Conservation (phyloP, 2,329 filamentous ascomycete genomes). For the Fusarium nodosum region DNA sequence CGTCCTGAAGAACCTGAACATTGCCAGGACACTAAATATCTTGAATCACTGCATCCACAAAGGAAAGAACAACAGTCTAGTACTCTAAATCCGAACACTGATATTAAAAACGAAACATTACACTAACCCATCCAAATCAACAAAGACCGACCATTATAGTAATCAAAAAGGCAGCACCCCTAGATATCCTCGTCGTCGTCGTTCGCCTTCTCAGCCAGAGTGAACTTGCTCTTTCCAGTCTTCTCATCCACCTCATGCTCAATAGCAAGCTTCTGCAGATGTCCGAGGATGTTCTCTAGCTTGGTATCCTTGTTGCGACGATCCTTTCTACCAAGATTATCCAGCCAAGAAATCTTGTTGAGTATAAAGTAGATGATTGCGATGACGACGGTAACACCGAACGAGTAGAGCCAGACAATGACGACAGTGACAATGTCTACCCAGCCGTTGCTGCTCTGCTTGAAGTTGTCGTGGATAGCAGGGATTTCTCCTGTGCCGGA, state of each 20-base stretch:
- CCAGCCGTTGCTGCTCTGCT: constrained; percentile 36
- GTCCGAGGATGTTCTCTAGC: constrained; percentile 29
- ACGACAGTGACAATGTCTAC: constrained; percentile 28
- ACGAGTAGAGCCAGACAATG: constrained; percentile 36
- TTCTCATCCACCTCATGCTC: constrained; percentile 38
- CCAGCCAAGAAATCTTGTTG: constrained; percentile 35
- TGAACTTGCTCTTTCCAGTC: constrained; percentile 31
- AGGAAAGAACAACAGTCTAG: neutral
- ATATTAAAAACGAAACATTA: neutral
- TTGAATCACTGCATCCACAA: neutral
- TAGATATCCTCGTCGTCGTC: constrained; percentile 40
- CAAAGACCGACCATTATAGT: neutral
- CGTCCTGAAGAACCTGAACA: neutral
- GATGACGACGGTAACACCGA: constrained; percentile 31
- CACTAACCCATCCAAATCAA: neutral
- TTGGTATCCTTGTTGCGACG: constrained; percentile 32
- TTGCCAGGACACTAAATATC: too few species aligned
- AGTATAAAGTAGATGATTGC: constrained; percentile 34
- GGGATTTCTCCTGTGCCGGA: constrained; percentile 4
- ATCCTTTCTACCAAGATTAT: constrained; percentile 30
- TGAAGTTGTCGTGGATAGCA: constrained; percentile 7
- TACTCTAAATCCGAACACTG: neutral
- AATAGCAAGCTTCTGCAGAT: constrained; percentile 33
- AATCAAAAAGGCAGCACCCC: accelerated
- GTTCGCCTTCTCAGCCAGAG: constrained; percentile 18